phyloP scores from a whole-genome alignment of 495 filamentous ascomycete genomes.

The Penicillium mononematosum region DNA sequence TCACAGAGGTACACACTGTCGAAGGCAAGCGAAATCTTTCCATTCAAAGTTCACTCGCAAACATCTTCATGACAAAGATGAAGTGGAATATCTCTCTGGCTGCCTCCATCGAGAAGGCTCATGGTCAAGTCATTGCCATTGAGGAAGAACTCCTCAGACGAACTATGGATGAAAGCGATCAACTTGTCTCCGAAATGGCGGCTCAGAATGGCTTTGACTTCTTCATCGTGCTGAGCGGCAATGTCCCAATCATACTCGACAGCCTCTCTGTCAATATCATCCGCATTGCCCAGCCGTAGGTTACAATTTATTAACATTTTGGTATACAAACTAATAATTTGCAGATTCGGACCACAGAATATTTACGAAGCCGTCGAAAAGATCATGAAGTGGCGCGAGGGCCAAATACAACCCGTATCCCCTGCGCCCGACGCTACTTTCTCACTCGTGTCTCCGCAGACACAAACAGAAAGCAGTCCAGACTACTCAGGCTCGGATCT shows the following conservation, averaged over 20 bases:
- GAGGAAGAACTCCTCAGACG: conserved; percentile 27
- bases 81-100: conserved; percentile 35
- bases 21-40: conserved; percentile 38
- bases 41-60: conserved; percentile 33
- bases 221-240: conserved; percentile 33
- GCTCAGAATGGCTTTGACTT: conserved; percentile 19
- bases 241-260: conserved; percentile 9
- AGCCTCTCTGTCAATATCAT: conserved; percentile 20
- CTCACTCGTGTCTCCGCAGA: not conserved
- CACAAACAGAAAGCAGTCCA: not conserved
- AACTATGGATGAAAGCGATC: conserved; percentile 9
- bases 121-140: conserved; percentile 33
- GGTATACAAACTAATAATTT: conserved; percentile 12
- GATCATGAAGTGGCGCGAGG: conserved; percentile 17
- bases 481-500: not conserved
- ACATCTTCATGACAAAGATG: conserved; percentile 29
- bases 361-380: conserved; percentile 28
- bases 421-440: not conserved
- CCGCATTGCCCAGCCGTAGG: conserved; percentile 37
- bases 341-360: conserved; percentile 37
- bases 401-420: conserved; percentile 7
- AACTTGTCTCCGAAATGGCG: conserved; percentile 11
- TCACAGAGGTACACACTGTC: conserved; percentile 27
- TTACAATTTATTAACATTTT: not conserved
- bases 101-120: conserved; percentile 25